Evolutionary conservation across 495 filamentous ascomycete species (phyloP).

Genomic region (Penicillium manginii): DNA sequence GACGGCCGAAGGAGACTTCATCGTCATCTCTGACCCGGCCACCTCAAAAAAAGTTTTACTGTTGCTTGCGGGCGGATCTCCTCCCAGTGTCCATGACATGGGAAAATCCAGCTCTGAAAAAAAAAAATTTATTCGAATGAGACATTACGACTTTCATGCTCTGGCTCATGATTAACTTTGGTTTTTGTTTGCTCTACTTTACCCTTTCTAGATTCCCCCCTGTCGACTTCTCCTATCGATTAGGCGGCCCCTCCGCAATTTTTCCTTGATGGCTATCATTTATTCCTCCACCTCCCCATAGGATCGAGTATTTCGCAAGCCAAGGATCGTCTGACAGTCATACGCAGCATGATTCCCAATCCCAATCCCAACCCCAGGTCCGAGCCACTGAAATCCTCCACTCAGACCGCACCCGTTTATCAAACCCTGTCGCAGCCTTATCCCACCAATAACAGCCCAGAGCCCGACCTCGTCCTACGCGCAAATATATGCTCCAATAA

Average conservation of each 20-base stretch:
- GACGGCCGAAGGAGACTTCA: background rate
- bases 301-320: background rate
- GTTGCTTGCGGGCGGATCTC: slow-evolving; percentile 5
- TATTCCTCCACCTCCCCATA: too few relatives aligned
- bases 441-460: slow-evolving; percentile 6
- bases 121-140: slow-evolving; percentile 12
- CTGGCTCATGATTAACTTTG: background rate
- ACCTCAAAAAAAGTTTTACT: slow-evolving; percentile 18
- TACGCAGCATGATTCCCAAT: background rate
- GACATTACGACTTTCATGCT: slow-evolving; percentile 4
- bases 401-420: background rate
- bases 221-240: background rate
- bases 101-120: slow-evolving; percentile 7
- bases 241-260: background rate
- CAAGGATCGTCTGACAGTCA: slow-evolving; percentile 1
- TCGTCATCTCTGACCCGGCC: background rate
- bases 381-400: background rate
- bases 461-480: too few relatives aligned
- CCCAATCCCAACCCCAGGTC: too few relatives aligned
- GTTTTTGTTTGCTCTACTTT: background rate
- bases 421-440: background rate
- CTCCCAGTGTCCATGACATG: background rate
- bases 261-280: background rate
- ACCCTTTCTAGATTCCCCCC: background rate
- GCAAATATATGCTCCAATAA: background rate